phyloP scores from a whole-genome alignment of 345 rosid species.

The Leavenworthia alabamica region DNA sequence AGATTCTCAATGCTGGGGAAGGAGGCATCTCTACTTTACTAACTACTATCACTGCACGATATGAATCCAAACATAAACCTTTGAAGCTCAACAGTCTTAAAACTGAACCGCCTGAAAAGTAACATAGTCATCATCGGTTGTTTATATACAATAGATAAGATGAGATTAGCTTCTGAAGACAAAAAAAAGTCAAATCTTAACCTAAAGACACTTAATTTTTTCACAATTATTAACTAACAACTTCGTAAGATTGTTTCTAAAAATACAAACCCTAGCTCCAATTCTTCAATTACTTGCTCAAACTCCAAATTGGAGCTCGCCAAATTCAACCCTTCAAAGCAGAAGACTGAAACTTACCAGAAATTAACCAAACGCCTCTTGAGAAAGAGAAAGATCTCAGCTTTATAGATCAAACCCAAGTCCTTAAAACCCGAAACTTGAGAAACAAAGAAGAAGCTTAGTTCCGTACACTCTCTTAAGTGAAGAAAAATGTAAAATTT shows the following conservation, averaged over 20 bases:
- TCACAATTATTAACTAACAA: neutral
- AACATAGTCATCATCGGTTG: conserved; percentile 12
- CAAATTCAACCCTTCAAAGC: neutral
- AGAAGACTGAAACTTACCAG: conserved; percentile 25
- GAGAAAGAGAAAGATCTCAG: conserved; percentile 21
- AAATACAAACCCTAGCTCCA: conserved; percentile 20
- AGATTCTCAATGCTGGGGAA: conserved; percentile 71
- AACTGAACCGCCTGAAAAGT: conserved; percentile 16
- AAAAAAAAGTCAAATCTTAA: conserved; percentile 21
- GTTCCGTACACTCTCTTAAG: conserved; percentile 16
- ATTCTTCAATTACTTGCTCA: neutral
- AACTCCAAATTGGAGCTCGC: conserved; percentile 13
- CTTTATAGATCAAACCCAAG: conserved; percentile 22
- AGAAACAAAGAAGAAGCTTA: conserved; percentile 1
- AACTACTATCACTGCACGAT: conserved; percentile 1
- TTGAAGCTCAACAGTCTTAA: conserved; percentile 1
- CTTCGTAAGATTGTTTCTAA: neutral
- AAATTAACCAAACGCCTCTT: conserved; percentile 6
- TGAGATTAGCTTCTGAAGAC: conserved; percentile 1
- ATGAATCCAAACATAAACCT: conserved; percentile 9
- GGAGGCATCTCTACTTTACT: conserved; percentile 63
- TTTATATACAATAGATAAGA: neutral
- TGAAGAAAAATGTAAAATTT: conserved; percentile 9
- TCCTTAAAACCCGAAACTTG: conserved; percentile 11
- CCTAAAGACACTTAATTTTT: neutral